These are phyloP conservation scores for Fraxinus latifolia DNA, from an alignment of 305 asterid species.

Conservation along the genomic window DNA sequence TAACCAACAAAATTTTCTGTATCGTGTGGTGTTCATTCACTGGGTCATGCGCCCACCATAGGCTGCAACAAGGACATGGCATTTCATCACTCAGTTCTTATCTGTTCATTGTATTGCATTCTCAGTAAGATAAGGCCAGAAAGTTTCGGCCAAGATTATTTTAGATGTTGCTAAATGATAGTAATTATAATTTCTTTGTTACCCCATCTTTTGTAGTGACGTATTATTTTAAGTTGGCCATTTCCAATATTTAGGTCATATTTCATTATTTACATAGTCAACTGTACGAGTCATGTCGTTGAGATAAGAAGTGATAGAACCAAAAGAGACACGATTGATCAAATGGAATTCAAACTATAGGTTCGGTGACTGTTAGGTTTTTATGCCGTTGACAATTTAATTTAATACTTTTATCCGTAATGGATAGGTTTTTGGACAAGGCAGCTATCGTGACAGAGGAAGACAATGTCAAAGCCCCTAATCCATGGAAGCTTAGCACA, in stretches of 20 bases:
- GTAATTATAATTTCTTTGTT: not conserved
- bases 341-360: not conserved
- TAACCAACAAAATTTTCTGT: slow-evolving; percentile 18
- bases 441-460: slow-evolving; percentile 63
- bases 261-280: not conserved
- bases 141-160: not conserved
- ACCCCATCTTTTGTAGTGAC: not conserved
- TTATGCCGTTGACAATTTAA: not conserved
- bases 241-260: not conserved
- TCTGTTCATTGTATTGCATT: slow-evolving; percentile 16
- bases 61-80: not conserved
- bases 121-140: slow-evolving; percentile 12
- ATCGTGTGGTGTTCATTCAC: slow-evolving; percentile 4
- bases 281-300: not conserved
- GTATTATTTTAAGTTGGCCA: not conserved
- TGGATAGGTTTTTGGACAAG: slow-evolving; percentile 66
- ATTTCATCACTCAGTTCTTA: not conserved
- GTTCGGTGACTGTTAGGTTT: not conserved
- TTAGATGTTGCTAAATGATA: slow-evolving; percentile 13
- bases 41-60: slow-evolving; percentile 31
- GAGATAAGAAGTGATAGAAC: not conserved
- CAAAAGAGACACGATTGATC: not conserved
- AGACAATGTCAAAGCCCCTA: slow-evolving; percentile 65
- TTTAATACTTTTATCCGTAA: not conserved
- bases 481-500: slow-evolving; percentile 66